Evolutionary conservation across 441 rosid species (phyloP).

Genomic region (Flueggea neowawraea): DNA sequence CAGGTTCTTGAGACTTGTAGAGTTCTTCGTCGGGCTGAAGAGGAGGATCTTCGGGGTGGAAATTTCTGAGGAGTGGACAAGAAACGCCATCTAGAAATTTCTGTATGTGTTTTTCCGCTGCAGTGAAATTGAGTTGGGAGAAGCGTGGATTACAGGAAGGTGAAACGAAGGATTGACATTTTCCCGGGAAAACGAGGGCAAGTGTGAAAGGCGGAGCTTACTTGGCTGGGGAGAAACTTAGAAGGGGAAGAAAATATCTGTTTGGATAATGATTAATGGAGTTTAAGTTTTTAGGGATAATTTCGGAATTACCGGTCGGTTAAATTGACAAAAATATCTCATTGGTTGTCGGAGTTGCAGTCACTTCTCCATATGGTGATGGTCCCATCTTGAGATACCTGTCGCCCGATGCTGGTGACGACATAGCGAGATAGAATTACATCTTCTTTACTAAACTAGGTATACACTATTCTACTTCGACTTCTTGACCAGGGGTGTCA

Average conservation of each 20-base stretch:
- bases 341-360: constrained; percentile 16
- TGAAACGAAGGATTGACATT: constrained; percentile 13
- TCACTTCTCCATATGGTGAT: too few species aligned
- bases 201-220: not conserved
- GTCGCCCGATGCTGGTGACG: too few species aligned
- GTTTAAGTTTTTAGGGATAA: constrained; percentile 19
- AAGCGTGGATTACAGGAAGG: constrained; percentile 3
- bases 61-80: constrained; percentile 47
- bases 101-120: too few species aligned
- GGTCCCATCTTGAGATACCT: too few species aligned
- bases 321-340: constrained; percentile 10
- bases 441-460: too few species aligned
- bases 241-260: constrained; percentile 8
- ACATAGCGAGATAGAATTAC: too few species aligned
- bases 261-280: constrained; percentile 6
- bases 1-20: constrained; percentile 23
- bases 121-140: not conserved
- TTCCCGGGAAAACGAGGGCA: too few species aligned
- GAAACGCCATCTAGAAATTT: constrained; percentile 40
- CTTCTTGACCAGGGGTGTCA: too few species aligned
- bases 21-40: constrained; percentile 22
- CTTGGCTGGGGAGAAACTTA: not conserved
- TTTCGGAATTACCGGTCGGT: constrained; percentile 9
- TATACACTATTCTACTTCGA: too few species aligned
- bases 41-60: constrained; percentile 21